Base-by-base conservation (phyloP, 2,329 filamentous ascomycete genomes). In the Aureobasidium pullulans region DNA sequence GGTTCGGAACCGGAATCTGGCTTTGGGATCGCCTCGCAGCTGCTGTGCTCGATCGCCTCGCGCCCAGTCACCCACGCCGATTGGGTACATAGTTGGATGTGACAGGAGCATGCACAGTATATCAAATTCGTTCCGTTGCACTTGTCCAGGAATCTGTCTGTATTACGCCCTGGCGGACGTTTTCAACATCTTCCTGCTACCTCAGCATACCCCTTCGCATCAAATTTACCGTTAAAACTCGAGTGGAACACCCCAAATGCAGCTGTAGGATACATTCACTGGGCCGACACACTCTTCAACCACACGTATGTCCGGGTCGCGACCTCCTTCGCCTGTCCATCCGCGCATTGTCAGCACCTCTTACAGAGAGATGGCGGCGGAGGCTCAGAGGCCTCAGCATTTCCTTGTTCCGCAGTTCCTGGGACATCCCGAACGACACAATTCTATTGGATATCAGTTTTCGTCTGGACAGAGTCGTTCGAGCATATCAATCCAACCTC, bases 311-410 rank as follows among this genome's bases (percentile, higher is more conserved):
- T 67, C 68, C 62, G 66, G 64, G 34, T 61, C 66, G 19, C 54
- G 61, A 48, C 67, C 66, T 31, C 69, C 73, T 63, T 68, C 74
- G 68, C 73, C 73, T 64, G 67, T 74, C 61, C 73, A 75, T 71
- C 71, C 73, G 60, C 70, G 72, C 60, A 70, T 68, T 63, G 64
- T 67, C 53, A 67, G 66, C 64, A 67, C 64, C 65, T 65, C 69
- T 32, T 37, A 46, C 59, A 60, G 69, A 63, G 62, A 69, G 69
- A 69, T 69, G 61, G 78, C 78, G 76, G 76, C 76, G 34, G 75
- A 77, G 65, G 75, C 73, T 59, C 76, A 77, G 63, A 75, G 72
- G 59, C 69, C 70, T 54, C 73, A 73, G 54, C 66, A 68, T 54
- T 74, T 77, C 54, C 73, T 74, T 32, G 67, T 71, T 47, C 70